Percentiles rank a stretch among this genome's conserved stretches.
These are phyloP conservation scores for Solanum verrucosum DNA, from an alignment of 257 asterid genomes.

Conservation along the genomic window DNA sequence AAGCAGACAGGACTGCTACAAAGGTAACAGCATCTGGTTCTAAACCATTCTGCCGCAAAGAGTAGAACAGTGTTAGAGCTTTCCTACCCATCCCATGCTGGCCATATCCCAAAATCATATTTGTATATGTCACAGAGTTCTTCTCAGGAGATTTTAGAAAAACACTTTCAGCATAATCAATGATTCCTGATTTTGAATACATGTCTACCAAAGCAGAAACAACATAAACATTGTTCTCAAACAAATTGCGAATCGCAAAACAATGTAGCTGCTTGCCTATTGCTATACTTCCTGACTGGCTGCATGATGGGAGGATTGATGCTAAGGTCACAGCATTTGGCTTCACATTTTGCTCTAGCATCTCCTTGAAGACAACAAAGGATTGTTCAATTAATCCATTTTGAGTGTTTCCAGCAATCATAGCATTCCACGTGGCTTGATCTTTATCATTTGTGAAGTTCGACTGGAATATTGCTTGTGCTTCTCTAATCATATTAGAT, in stretches of 20 bases:
- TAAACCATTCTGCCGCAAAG: conserved; percentile 38
- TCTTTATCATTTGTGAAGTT: conserved; percentile 31
- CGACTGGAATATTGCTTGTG: conserved; percentile 31
- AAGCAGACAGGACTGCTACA: conserved; percentile 70
- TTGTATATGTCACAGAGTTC: conserved; percentile 71
- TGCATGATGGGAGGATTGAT: conserved; percentile 70
- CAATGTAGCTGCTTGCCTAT: conserved; percentile 65
- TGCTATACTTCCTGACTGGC: conserved; percentile 54
- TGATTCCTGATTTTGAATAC: conserved; percentile 79
- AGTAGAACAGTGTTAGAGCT: conserved; percentile 44
- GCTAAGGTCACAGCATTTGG: conserved; percentile 75
- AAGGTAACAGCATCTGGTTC: conserved; percentile 51
- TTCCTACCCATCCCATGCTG: conserved; percentile 86
- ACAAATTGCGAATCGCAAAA: conserved; percentile 46
- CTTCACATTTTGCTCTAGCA: conserved; percentile 45
- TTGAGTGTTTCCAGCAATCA: conserved; percentile 66
- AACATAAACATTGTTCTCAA: conserved; percentile 63
- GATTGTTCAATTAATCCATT: conserved; percentile 51
- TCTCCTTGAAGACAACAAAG: conserved; percentile 34
- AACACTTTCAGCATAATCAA: conserved; percentile 57
- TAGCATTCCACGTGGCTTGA: conserved; percentile 32
- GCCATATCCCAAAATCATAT: conserved; percentile 86
- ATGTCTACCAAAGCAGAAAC: conserved; percentile 73
- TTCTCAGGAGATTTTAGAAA: conserved; percentile 38
- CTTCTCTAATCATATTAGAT: conserved; percentile 40